These are phyloP conservation scores for Pseudogymnoascus sp. DNA, from an alignment of 2,329 filamentous ascomycete species.

Conservation along the genomic window DNA sequence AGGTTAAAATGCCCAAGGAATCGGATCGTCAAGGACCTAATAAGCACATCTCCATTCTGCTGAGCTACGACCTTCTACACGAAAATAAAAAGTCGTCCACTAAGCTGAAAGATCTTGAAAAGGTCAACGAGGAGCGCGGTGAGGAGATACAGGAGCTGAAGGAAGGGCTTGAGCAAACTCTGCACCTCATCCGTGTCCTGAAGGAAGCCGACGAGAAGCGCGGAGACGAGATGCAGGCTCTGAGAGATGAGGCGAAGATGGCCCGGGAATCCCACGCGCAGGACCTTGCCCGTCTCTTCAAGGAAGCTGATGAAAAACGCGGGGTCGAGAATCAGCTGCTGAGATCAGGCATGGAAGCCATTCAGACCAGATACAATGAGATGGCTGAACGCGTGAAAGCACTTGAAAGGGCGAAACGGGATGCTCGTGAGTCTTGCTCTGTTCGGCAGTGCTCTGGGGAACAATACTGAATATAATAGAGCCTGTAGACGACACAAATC, in stretches of 20 bases:
- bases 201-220: neutral
- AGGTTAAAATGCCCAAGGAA: too few species aligned
- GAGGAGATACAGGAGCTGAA: too few species aligned
- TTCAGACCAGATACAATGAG: neutral
- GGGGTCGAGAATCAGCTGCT: neutral
- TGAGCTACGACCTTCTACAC: too few species aligned
- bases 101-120: too few species aligned
- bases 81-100: too few species aligned
- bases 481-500: too few species aligned
- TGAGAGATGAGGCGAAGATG: neutral
- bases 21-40: too few species aligned
- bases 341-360: neutral
- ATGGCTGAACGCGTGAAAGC: neutral
- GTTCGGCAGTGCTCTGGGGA: neutral
- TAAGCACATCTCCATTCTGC: too few species aligned
- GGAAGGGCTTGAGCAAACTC: too few species aligned
- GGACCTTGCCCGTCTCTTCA: neutral
- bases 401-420: neutral
- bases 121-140: too few species aligned
- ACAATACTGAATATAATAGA: neutral
- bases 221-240: neutral
- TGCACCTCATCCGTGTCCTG: too few species aligned
- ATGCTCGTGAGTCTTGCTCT: neutral
- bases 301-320: neutral
- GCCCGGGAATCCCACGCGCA: neutral